phyloP scores from a whole-genome alignment of 106 monocot species.

The Allium sativum region DNA sequence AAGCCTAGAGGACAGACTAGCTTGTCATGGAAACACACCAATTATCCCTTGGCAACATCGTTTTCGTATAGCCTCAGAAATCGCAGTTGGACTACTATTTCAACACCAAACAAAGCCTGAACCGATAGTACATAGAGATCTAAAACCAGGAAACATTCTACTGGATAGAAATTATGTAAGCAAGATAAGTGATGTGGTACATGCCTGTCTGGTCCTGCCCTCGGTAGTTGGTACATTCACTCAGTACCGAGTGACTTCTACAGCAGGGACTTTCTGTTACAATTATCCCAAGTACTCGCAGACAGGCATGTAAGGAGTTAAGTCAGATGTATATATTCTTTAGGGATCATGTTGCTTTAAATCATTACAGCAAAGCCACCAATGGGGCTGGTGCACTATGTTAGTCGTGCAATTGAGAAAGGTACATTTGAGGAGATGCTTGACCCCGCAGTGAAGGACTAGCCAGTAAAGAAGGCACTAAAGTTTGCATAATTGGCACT shows the following conservation, averaged over 20 bases:
- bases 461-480: slow-evolving; percentile 17
- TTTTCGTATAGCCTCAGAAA: slow-evolving; percentile 23
- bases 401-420: slow-evolving; percentile 6
- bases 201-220: slow-evolving; percentile 17
- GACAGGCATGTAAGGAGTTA: slow-evolving; percentile 16
- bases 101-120: slow-evolving; percentile 25
- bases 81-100: slow-evolving; percentile 22
- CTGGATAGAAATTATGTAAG: slow-evolving; percentile 19
- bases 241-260: slow-evolving; percentile 22
- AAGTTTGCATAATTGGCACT: slow-evolving; percentile 5
- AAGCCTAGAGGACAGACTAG: slow-evolving; percentile 19
- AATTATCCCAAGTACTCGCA: slow-evolving; percentile 23
- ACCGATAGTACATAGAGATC: slow-evolving; percentile 21
- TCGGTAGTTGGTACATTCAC: slow-evolving; percentile 14
- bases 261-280: slow-evolving; percentile 21
- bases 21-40: slow-evolving; percentile 11
- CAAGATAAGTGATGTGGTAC: slow-evolving; percentile 34
- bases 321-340: slow-evolving; percentile 22
- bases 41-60: slow-evolving; percentile 22
- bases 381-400: slow-evolving; percentile 18
- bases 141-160: slow-evolving; percentile 27
- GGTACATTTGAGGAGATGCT: slow-evolving; percentile 4
- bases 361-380: slow-evolving; percentile 20
- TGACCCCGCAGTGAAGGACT: slow-evolving; percentile 12
- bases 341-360: slow-evolving; percentile 21